phyloP scores from a whole-genome alignment of 768 basidiomycete species.

The Xerocomellus chrysenteron region DNA sequence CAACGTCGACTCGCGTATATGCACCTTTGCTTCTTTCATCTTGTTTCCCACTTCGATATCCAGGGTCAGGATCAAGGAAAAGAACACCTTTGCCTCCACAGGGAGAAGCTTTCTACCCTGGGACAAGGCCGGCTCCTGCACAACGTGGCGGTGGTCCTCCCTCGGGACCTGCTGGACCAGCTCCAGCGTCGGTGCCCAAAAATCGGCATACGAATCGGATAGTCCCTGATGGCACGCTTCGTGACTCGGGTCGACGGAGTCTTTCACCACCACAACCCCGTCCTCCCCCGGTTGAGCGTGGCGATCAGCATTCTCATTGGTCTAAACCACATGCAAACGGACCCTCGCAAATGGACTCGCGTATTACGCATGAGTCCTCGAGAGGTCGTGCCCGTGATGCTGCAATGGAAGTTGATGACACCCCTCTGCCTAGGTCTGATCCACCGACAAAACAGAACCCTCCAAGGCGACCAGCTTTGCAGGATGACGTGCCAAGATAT shows the following conservation, averaged over 20 bases:
- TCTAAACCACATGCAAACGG: conserved; percentile 12
- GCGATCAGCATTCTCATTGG: conserved; percentile 17
- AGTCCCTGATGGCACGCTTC: neutral
- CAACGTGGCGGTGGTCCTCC: conserved; percentile 13
- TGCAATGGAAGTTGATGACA: conserved; percentile 30
- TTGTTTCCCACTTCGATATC: conserved; percentile 16
- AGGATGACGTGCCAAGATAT: conserved; percentile 33
- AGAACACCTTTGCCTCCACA: conserved; percentile 40
- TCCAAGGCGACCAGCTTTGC: conserved; percentile 16
- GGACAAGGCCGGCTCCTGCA: conserved; percentile 8
- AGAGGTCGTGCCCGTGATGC: conserved; percentile 22
- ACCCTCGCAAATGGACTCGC: conserved; percentile 14
- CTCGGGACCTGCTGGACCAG: neutral
- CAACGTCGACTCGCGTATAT: conserved; percentile 27
- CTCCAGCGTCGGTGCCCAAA: conserved; percentile 6
- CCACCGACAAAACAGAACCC: conserved; percentile 15
- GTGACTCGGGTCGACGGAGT: conserved; percentile 14
- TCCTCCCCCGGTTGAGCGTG: conserved; percentile 5
- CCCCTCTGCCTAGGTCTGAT: conserved; percentile 20
- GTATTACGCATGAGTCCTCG: conserved; percentile 18
- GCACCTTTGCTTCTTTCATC: conserved; percentile 18
- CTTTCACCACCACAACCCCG: conserved; percentile 10
- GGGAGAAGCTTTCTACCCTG: conserved; percentile 30
- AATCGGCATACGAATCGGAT: conserved; percentile 4
- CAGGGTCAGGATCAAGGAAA: conserved; percentile 33